These are phyloP conservation scores for Chlamydomonas eustigma DNA, from an alignment of 139 green algal species.

Conservation along the genomic window DNA sequence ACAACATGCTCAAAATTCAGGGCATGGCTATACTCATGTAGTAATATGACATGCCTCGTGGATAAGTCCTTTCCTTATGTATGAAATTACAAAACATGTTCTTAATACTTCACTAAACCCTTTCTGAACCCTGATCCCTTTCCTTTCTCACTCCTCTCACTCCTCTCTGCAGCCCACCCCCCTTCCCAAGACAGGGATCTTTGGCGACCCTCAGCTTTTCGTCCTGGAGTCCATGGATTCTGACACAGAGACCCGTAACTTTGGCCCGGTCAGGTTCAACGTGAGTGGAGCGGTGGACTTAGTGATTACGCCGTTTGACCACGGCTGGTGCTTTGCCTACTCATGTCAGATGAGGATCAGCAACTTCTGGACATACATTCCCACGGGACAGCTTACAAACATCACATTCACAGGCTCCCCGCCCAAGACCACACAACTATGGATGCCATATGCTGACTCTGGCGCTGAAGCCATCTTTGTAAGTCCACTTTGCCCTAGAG, in stretches of 20 bases:
- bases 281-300: slow-evolving; percentile 21
- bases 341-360: slow-evolving; percentile 38
- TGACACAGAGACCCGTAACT: slow-evolving; percentile 57
- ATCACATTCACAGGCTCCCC: slow-evolving; percentile 46
- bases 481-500: background rate
- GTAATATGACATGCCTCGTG: too few species aligned
- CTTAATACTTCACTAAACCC: background rate
- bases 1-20: too few species aligned
- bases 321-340: slow-evolving; percentile 63
- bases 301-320: slow-evolving; percentile 36
- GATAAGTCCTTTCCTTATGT: slow-evolving; percentile 4
- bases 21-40: too few species aligned
- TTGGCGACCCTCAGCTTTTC: slow-evolving; percentile 46
- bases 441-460: slow-evolving; percentile 36
- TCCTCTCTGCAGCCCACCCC: slow-evolving; percentile 16
- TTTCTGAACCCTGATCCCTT: background rate
- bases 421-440: slow-evolving; percentile 25
- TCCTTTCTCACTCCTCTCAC: background rate
- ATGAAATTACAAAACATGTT: background rate
- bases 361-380: slow-evolving; percentile 49
- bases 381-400: slow-evolving; percentile 15
- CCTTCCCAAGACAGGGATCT: slow-evolving; percentile 31
- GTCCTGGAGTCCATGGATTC: slow-evolving; percentile 47
- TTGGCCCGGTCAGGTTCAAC: slow-evolving; percentile 43
- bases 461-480: slow-evolving; percentile 22